Base-by-base conservation (phyloP, 169 alveolate species). In the Babesia gibsoni region DNA sequence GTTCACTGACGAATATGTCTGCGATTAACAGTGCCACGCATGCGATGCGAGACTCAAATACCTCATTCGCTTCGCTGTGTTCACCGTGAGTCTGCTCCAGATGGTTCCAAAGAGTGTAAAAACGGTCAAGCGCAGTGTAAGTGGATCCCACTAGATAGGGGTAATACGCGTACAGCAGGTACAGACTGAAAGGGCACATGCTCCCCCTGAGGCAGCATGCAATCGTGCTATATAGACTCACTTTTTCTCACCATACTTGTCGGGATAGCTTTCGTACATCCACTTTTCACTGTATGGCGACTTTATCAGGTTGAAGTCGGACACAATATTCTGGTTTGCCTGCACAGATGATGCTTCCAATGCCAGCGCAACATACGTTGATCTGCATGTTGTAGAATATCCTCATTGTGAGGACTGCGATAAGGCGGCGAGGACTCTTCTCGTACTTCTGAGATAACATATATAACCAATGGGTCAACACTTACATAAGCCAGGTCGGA, bases 381-480 rank as follows among this genome's bases (percentile, higher is more conserved):
- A 57, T 70, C 54, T 70, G 82, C 27, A 70, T 22, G 42, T 70
- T 70, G 72, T 70, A 70, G 61, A 48, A 70, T 35, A 70, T 70
- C 29, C 82, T 32, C 49, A 70, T 46, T 36, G 82, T 70, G n/a
- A 70, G 50, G 20, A 70, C 63, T 56, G 82, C 73, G 64, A 70
- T 58, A 22, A 70, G 67, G 42, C 58, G 30, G 16, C 43, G 9
- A 4, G 82, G 82, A 29, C 36, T 64, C 18, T 70, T 59, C 50
- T 70, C 68, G 61, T 57, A 70, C 48, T 70, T 63, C 82, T 70
- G 42, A 32, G 23, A 2, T 32, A 1, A 3, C 27, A n/a, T 12
- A 4, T 32, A 12, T 1, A 12, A 18, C 5, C 52, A 6, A 16
- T n/a, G 16, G 18, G 14, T 3, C 6, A 9, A n/a, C 14, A 46